Evolutionary conservation across 2,329 filamentous ascomycete species (phyloP).

Genomic region (Fusarium nurragi): DNA sequence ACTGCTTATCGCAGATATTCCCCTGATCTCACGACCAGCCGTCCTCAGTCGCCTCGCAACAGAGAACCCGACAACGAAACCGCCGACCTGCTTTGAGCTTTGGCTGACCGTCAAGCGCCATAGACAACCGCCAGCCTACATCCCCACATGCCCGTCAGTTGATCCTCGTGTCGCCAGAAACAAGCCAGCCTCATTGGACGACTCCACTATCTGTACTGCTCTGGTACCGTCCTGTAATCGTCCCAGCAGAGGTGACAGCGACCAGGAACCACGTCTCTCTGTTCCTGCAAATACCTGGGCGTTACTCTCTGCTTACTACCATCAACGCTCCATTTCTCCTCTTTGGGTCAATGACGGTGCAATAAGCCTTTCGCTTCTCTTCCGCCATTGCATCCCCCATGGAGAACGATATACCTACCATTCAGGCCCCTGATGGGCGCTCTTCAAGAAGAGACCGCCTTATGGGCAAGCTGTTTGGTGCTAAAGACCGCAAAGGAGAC

Average conservation of each 20-base stretch:
- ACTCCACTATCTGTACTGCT: constrained; percentile 42
- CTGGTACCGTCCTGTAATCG: constrained; percentile 35
- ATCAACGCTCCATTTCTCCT: constrained; percentile 26
- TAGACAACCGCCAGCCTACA: constrained; percentile 40
- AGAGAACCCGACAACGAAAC: constrained; percentile 18
- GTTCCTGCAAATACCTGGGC: constrained; percentile 21
- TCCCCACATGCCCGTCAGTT: constrained; percentile 45
- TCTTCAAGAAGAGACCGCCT: constrained; percentile 63
- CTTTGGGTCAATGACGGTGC: constrained; percentile 46
- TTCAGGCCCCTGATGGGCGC: constrained; percentile 52
- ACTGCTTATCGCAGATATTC: constrained; percentile 33
- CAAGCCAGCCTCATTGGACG: constrained; percentile 44
- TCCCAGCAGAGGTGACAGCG: constrained; percentile 29
- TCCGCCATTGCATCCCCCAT: constrained; percentile 46
- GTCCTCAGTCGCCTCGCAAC: constrained; percentile 14
- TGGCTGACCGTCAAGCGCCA: constrained; percentile 38
- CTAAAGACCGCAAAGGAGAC: constrained; percentile 53
- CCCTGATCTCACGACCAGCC: constrained; percentile 7
- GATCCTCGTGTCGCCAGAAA: constrained; percentile 43
- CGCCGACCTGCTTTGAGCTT: constrained; percentile 18
- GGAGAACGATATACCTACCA: constrained; percentile 56
- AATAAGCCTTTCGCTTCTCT: constrained; percentile 29
- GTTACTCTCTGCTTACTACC: constrained; percentile 27
- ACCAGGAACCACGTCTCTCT: constrained; percentile 26
- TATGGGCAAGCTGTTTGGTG: constrained; percentile 70